Evolutionary conservation across 805 yeast species (phyloP).

Genomic region (Kregervanrija fluxuum): DNA sequence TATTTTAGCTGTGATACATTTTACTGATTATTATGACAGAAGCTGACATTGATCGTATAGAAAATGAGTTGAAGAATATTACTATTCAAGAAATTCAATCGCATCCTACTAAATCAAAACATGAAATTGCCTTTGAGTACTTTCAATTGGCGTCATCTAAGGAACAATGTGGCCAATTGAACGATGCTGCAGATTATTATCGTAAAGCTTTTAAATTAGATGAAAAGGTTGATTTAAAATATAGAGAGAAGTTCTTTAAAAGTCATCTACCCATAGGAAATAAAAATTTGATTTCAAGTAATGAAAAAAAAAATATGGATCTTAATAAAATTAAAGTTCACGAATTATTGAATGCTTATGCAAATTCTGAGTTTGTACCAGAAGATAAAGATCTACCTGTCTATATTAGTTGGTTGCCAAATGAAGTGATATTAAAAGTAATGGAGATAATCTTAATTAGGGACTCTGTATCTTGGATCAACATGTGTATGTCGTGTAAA

Average conservation of each 20-base stretch:
- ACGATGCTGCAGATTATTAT: conserved; percentile 75
- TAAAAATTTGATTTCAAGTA: conserved; percentile 8
- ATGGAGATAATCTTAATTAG: conserved; percentile 37
- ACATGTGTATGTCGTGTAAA: conserved; percentile 52
- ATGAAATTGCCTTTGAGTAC: conserved; percentile 45
- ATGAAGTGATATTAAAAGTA: conserved; percentile 50
- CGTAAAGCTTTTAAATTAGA: conserved; percentile 61
- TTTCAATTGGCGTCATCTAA: conserved; percentile 68
- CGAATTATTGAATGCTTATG: conserved; percentile 31
- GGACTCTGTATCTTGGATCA: conserved; percentile 61
- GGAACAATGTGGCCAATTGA: conserved; percentile 66
- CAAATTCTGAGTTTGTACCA: conserved; percentile 19
- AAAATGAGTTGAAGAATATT: conserved; percentile 17
- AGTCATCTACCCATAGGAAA: conserved; percentile 14
- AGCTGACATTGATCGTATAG: conserved; percentile 13
- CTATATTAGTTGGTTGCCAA: conserved; percentile 40
- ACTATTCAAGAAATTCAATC: conserved; percentile 19
- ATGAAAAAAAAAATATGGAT: conserved; percentile 7
- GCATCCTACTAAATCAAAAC: conserved; percentile 25
- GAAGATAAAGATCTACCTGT: conserved; percentile 31
- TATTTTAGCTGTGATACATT: too few species aligned
- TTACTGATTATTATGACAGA: too few species aligned
- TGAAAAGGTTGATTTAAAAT: conserved; percentile 56
- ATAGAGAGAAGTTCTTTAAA: conserved; percentile 45
- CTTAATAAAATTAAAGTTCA: conserved; percentile 36